These are phyloP conservation scores for Ceratocystis smalleyi DNA, from an alignment of 2,329 filamentous ascomycete genomes.

Conservation along the genomic window DNA sequence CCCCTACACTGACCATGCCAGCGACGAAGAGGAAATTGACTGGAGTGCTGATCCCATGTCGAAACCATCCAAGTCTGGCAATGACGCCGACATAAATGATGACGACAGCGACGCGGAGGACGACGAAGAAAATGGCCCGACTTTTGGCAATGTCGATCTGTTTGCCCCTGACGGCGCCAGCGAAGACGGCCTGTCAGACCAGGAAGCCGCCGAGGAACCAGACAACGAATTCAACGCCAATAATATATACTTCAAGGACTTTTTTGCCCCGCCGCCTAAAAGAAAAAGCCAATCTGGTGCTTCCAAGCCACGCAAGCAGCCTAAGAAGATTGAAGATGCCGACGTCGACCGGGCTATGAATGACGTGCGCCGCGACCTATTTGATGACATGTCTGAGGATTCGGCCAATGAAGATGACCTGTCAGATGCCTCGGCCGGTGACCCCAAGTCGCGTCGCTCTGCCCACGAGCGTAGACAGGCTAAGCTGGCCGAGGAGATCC, in stretches of 20 bases:
- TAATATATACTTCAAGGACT: slow-evolving; percentile 79
- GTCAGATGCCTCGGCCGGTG: slow-evolving; percentile 50
- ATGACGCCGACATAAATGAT: slow-evolving; percentile 24
- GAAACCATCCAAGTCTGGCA: slow-evolving; percentile 24
- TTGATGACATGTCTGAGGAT: slow-evolving; percentile 60
- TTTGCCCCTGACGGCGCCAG: slow-evolving; percentile 55
- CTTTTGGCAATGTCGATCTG: slow-evolving; percentile 65
- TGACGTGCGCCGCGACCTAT: slow-evolving; percentile 76
- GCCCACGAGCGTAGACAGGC: slow-evolving; percentile 77
- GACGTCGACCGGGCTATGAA: slow-evolving; percentile 74
- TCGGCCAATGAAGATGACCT: slow-evolving; percentile 49
- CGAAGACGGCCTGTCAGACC: slow-evolving; percentile 37
- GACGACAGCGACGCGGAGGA: slow-evolving; percentile 39
- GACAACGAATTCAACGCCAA: slow-evolving; percentile 55
- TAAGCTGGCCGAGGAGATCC: slow-evolving; percentile 77
- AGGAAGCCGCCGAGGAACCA: slow-evolving; percentile 36
- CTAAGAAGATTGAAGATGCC: slow-evolving; percentile 35
- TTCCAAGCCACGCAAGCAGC: slow-evolving; percentile 30
- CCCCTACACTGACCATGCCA: slow-evolving; percentile 54
- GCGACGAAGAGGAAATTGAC: slow-evolving; percentile 75
- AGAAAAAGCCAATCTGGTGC: slow-evolving; percentile 30
- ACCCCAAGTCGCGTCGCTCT: slow-evolving; percentile 60
- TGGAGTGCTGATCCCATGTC: slow-evolving; percentile 67
- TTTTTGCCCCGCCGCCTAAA: slow-evolving; percentile 71
- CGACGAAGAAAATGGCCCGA: slow-evolving; percentile 63